Base-by-base conservation (phyloP, 2,329 filamentous ascomycete genomes). In the Botrytis cinerea region DNA sequence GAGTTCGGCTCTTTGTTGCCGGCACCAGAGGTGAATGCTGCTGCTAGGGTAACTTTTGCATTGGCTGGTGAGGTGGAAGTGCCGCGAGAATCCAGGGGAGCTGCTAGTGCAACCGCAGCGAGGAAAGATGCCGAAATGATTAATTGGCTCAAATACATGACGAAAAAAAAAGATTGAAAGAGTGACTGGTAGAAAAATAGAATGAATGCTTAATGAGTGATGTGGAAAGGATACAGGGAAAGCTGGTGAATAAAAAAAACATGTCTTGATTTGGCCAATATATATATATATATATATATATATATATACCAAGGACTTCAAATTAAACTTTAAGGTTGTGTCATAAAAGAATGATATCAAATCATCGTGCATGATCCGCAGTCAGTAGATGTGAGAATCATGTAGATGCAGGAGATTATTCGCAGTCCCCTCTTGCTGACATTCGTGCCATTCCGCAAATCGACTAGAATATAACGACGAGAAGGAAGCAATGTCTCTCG, bases 1-100 rank as follows among this genome's bases (percentile, higher is more conserved):
- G 72, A 73, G 6, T 68, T 69, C n/a, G 79, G 79, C 14, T 75
- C 66, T 54, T 71, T 66, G 59, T 72, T 74, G 40, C 72, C 74
- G 25, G 72, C 75, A n/a, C 74, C 75, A 20, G 43, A 74, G 40
- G 48, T 73, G 46, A 75, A 75, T 25, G 74, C 75, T 71, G 45
- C 35, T 16, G 40, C n/a, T 32, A 45, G 72, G 28, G 73, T 76
- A 48, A 73, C 77, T 69, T 77, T 76, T 46, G 70, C 68, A 9
- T 54, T 70, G 12, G 48, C 48, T 22, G 62, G 40, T 12, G 62
- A 46, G n/a, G 40, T 72, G 2, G 63, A 61, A 35, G 22, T 64
- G 28, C 18, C 54, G 28, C 62, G 71, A 32, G 62, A 28, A 28
- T 68, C 62, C 22, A 72, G n/a, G 3, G 71, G 71, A 46, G 32